Evolutionary conservation across 2,329 filamentous ascomycete species (phyloP), one percentile per base, ranked within the genome.

Genomic region (Arthroderma uncinatum): DNA sequence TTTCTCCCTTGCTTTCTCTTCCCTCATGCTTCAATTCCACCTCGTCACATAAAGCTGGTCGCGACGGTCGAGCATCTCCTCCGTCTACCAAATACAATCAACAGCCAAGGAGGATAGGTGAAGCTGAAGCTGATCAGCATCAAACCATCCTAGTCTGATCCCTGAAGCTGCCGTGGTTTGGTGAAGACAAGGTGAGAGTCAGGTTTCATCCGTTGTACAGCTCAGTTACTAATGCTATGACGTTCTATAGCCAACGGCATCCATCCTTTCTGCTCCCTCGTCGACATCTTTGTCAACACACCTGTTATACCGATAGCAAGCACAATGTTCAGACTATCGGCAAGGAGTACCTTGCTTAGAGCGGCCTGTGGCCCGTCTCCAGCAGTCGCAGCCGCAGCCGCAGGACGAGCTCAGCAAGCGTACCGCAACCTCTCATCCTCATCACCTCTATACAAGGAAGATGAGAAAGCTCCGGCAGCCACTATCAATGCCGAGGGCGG

Each of bases 401-500:
- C 25, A 55, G 39, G 25, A n/a, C 53, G 53, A 19, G 47, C 7
- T 4, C 52, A 54, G 36, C 52, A 19, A 33, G 30, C 57, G 40
- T 53, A 57, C 39, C 67, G 70, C 1, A 57, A 62, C 10, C 62
- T 73, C 54, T 71, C 70, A 4, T 67, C 60, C 21, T 70, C 71
- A 0, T 36, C 62, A 30, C 23, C 61, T 23, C 64, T 66, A 44
- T 53, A 56, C 59, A 65, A 65, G 14, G 63, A 67, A 37, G 61
- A 65, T 8, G 56, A 67, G 28, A 63, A 64, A 37, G 60, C 62
- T 33, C 28, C 47, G 12, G 47, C 47, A 30, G 25, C 47, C 9
- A 25, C 47, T 19, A 50, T 50, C n/a, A 25, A 50, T 50, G 47
- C 47, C 58, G 80, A 83, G 67, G 87, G 88, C 56, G 78, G 82